Percentiles rank a stretch among this genome's conserved stretches.
phyloP scores from a whole-genome alignment of 2,329 filamentous ascomycete species.

The Knoxdaviesia capensis region DNA sequence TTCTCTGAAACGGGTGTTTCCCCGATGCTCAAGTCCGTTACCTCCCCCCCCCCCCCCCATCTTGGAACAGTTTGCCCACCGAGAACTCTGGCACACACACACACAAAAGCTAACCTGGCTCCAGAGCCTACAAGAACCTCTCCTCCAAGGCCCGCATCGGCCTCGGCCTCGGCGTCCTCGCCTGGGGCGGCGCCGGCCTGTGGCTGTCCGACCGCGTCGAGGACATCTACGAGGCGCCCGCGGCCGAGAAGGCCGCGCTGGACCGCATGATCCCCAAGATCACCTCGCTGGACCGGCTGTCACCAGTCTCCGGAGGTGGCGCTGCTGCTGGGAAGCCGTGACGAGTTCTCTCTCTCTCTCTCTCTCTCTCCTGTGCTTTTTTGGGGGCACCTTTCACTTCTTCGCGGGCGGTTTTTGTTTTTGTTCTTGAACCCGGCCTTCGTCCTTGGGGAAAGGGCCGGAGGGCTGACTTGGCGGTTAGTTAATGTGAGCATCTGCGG shows the following conservation, averaged over 20 bases:
- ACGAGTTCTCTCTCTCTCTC: background rate
- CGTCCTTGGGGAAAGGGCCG: no score
- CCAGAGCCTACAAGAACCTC: slow-evolving; percentile 51
- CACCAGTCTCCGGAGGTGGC: slow-evolving; percentile 11
- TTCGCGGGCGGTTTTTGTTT: no score
- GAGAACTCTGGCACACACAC: background rate
- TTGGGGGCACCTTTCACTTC: no score
- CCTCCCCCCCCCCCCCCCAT: background rate
- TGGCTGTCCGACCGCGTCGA: slow-evolving; percentile 54
- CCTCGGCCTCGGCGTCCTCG: slow-evolving; percentile 55
- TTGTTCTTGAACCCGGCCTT: background rate
- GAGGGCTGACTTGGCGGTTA: no score
- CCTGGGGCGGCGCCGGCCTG: slow-evolving; percentile 57
- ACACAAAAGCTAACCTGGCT: background rate
- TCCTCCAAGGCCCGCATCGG: slow-evolving; percentile 48
- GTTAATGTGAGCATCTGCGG: no score
- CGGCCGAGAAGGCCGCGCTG: slow-evolving; percentile 51
- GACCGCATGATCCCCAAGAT: slow-evolving; percentile 41
- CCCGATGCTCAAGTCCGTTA: slow-evolving; percentile 4
- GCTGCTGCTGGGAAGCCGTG: background rate
- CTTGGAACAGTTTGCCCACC: background rate
- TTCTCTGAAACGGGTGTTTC: no score
- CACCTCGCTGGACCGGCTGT: slow-evolving; percentile 27
- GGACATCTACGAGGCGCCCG: slow-evolving; percentile 50
- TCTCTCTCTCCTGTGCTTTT: background rate